Percentiles rank a stretch among this genome's conserved stretches.
These are phyloP conservation scores for Nicotiana tomentosiformis DNA, from an alignment of 257 asterid genomes.

Conservation along the genomic window DNA sequence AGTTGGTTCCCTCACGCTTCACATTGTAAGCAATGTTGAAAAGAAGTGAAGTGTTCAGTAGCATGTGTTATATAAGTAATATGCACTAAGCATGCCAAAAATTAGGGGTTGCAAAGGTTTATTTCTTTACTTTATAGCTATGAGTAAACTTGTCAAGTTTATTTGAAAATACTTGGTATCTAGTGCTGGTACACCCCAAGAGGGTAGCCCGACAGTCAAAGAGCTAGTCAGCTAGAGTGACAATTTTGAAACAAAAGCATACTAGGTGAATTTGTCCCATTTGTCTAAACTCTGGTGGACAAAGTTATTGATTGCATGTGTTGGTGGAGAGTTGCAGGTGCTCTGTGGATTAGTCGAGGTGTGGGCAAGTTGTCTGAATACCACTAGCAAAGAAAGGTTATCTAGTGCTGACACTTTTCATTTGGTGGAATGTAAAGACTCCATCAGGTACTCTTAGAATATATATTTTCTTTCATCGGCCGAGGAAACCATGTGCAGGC, in stretches of 20 bases:
- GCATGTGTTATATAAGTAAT: neutral
- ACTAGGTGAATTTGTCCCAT: neutral
- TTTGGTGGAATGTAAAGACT: neutral
- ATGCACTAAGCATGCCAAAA: neutral
- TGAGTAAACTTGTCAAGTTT: neutral
- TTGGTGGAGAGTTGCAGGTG: neutral
- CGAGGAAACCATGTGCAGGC: neutral
- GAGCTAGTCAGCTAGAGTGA: neutral
- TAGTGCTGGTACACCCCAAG: neutral
- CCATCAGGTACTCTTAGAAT: neutral
- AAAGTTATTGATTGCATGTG: neutral
- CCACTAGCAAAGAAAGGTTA: neutral
- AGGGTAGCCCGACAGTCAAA: neutral
- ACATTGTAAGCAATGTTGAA: neutral
- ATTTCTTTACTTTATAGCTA: neutral
- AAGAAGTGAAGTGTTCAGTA: slow-evolving; percentile 1
- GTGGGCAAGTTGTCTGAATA: neutral
- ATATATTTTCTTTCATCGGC: neutral
- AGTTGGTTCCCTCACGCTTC: neutral
- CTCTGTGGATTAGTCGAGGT: neutral
- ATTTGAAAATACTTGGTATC: neutral
- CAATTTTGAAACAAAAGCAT: neutral
- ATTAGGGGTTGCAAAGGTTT: neutral
- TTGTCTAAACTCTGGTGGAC: neutral
- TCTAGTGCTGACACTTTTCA: neutral